Percentiles rank a stretch among this genome's conserved stretches.
Evolutionary conservation across 106 monocot species (phyloP).

Genomic region (Dendrobium officinale): DNA sequence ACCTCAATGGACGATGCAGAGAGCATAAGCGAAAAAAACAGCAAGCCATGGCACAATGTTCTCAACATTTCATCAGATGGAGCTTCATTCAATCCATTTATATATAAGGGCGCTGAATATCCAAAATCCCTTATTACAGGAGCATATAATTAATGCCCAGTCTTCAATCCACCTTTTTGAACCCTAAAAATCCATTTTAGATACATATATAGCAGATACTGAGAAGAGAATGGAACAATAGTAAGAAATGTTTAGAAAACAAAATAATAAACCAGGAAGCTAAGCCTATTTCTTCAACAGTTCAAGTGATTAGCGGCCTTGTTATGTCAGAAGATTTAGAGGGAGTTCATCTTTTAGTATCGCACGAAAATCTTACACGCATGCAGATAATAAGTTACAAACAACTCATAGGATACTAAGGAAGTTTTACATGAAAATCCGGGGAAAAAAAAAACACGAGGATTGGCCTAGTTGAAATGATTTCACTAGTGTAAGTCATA

Average conservation of each 20-base stretch:
- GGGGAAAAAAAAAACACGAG: too few species aligned
- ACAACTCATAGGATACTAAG: too few species aligned
- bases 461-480: too few species aligned
- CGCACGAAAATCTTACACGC: too few species aligned
- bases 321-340: too few species aligned
- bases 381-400: too few species aligned
- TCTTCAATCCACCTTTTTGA: background rate
- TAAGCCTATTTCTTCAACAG: background rate
- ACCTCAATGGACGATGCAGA: constrained; percentile 18
- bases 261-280: background rate
- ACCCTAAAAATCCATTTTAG: background rate
- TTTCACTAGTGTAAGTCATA: too few species aligned
- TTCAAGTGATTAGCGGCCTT: background rate
- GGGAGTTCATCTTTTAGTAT: too few species aligned
- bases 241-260: background rate
- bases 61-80: constrained; percentile 20
- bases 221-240: background rate
- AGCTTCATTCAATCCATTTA: constrained; percentile 20
- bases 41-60: constrained; percentile 19
- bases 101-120: background rate
- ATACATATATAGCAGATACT: background rate
- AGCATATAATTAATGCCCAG: background rate
- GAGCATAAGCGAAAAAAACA: constrained; percentile 13
- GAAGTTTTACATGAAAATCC: too few species aligned
- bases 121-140: background rate